Evolutionary conservation across 768 basidiomycete genomes (phyloP).

Genomic region (Russula sp.): DNA sequence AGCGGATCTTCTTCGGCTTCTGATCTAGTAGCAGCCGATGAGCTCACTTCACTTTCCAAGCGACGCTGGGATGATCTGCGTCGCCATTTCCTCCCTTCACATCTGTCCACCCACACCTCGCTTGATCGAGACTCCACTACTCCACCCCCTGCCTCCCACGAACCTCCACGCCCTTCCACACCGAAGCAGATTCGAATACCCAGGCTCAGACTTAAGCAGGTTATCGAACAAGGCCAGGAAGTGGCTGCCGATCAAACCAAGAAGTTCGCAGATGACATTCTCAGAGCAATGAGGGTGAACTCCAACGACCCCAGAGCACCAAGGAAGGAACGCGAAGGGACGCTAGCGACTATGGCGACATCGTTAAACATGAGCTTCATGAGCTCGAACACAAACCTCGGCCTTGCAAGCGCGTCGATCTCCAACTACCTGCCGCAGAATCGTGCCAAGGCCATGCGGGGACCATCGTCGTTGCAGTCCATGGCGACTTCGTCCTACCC

Average conservation of each 20-base stretch:
- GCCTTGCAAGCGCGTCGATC: slow-evolving; percentile 25
- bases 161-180: slow-evolving; percentile 20
- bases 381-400: slow-evolving; percentile 32
- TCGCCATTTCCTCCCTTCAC: slow-evolving; percentile 44
- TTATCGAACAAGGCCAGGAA: slow-evolving; percentile 59
- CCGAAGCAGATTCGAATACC: slow-evolving; percentile 40
- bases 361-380: slow-evolving; percentile 33
- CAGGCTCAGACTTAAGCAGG: slow-evolving; percentile 52
- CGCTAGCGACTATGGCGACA: slow-evolving; percentile 8
- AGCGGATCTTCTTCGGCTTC: slow-evolving; percentile 10
- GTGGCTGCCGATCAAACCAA: slow-evolving; percentile 43
- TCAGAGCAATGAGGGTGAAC: slow-evolving; percentile 50
- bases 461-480: slow-evolving; percentile 42
- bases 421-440: slow-evolving; percentile 15
- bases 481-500: slow-evolving; percentile 28
- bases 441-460: slow-evolving; percentile 31
- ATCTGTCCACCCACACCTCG: slow-evolving; percentile 22
- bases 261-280: slow-evolving; percentile 51
- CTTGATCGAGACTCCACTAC: slow-evolving; percentile 24
- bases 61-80: slow-evolving; percentile 50
- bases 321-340: slow-evolving; percentile 30
- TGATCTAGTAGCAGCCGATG: slow-evolving; percentile 4
- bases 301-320: slow-evolving; percentile 38
- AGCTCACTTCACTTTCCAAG: slow-evolving; percentile 32
- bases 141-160: not conserved